Conservation (phyloP, 306 rosid species). For the Cajanus cajan region DNA sequence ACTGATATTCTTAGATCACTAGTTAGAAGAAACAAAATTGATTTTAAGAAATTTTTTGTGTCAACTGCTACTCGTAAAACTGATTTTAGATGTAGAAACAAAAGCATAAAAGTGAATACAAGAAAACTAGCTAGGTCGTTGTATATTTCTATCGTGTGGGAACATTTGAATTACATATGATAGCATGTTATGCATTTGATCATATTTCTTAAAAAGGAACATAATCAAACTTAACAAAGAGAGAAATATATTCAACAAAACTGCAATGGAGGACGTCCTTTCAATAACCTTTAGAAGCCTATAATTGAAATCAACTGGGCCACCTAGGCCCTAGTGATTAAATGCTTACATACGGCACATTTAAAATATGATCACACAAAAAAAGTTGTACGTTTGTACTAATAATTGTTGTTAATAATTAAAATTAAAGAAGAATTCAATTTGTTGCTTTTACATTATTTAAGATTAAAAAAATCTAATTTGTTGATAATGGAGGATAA, state of each 20-base stretch:
- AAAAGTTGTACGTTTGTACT: no score
- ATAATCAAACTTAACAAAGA: not conserved
- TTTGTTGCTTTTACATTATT: no score
- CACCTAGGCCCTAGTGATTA: not conserved
- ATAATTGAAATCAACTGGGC: not conserved
- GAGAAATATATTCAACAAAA: not conserved
- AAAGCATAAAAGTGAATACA: not conserved
- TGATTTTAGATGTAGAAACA: not conserved
- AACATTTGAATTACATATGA: not conserved
- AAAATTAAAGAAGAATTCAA: no score
- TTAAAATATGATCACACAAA: not conserved
- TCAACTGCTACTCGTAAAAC: not conserved
- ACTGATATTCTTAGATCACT: no score
- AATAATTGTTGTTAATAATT: no score
- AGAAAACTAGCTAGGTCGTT: not conserved
- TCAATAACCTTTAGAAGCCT: not conserved
- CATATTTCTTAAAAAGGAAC: not conserved
- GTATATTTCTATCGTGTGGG: not conserved
- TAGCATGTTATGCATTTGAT: not conserved
- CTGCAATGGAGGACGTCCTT: not conserved
- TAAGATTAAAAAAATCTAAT: no score
- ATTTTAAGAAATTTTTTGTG: not conserved
- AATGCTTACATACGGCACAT: not conserved
- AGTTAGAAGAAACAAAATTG: no score
- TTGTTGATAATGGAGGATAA: no score